Percentiles rank a stretch among this genome's conserved stretches.
Evolutionary conservation across 2,329 filamentous ascomycete species (phyloP).

Genomic region (Raffaelea arxii): DNA sequence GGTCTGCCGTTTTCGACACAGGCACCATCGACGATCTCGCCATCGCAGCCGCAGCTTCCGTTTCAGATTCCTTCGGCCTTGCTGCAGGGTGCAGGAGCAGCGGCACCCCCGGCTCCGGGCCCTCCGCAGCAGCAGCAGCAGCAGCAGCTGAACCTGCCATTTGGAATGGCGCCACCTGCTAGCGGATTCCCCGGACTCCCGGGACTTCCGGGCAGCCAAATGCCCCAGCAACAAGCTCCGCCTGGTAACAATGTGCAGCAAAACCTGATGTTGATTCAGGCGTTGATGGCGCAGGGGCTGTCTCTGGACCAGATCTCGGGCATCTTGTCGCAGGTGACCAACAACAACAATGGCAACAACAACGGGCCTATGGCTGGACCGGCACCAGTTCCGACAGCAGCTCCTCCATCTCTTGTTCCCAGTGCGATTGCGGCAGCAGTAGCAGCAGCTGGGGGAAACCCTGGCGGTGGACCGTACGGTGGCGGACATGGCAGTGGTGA

Average conservation of each 20-base stretch:
- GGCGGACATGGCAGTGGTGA: neutral
- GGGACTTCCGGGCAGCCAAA: neutral
- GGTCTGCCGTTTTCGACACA: slow-evolving; percentile 28
- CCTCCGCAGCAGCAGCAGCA: neutral
- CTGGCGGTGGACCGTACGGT: slow-evolving; percentile 14
- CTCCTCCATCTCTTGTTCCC: slow-evolving; percentile 7
- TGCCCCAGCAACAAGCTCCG: slow-evolving; percentile 1
- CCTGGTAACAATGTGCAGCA: slow-evolving; percentile 44
- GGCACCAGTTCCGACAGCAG: slow-evolving; percentile 8
- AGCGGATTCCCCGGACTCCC: slow-evolving; percentile 19
- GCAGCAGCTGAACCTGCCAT: neutral
- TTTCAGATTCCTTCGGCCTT: slow-evolving; percentile 20
- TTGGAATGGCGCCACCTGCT: slow-evolving; percentile 15
- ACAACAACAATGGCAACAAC: too few relatives aligned
- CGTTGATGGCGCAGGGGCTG: slow-evolving; percentile 65
- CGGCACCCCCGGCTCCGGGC: neutral
- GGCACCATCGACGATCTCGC: slow-evolving; percentile 43
- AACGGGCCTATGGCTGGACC: too few relatives aligned
- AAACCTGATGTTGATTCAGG: slow-evolving; percentile 65
- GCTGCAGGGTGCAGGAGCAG: neutral
- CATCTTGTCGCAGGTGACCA: slow-evolving; percentile 44
- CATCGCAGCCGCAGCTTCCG: slow-evolving; percentile 38
- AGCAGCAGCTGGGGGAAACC: slow-evolving; percentile 12
- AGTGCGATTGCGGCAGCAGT: slow-evolving; percentile 17
- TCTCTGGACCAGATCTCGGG: slow-evolving; percentile 66